These are phyloP conservation scores for Neocucurbitaria cava DNA, from an alignment of 2,329 filamentous ascomycete genomes.

Conservation along the genomic window DNA sequence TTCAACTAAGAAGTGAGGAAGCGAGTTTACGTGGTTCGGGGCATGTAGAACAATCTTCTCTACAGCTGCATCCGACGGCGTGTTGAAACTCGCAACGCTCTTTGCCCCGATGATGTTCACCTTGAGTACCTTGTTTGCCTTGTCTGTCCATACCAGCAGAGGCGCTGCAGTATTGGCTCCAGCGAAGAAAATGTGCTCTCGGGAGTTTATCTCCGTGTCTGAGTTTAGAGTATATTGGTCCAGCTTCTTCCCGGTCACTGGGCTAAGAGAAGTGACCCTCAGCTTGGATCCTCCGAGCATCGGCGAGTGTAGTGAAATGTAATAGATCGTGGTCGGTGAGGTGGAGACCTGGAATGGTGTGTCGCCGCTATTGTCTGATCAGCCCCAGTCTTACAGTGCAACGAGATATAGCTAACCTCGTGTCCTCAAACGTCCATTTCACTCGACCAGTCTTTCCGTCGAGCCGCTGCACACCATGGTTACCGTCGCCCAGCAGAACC, in stretches of 20 bases:
- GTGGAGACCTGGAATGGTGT: conserved; percentile 76
- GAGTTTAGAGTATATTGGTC: conserved; percentile 76
- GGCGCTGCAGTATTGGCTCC: conserved; percentile 78
- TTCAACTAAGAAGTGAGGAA: conserved; percentile 85
- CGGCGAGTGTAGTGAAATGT: conserved; percentile 75
- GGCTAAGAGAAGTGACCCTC: conserved; percentile 77
- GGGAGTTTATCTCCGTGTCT: conserved; percentile 73
- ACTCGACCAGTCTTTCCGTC: conserved; percentile 74
- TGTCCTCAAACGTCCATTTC: conserved; percentile 79
- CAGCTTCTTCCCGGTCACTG: conserved; percentile 72
- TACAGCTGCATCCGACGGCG: conserved; percentile 49
- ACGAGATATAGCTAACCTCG: conserved; percentile 50
- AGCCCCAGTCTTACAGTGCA: conserved; percentile 6
- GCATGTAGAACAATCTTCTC: conserved; percentile 72
- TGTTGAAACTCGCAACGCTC: conserved; percentile 51
- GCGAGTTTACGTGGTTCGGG: conserved; percentile 72
- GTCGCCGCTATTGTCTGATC: conserved; percentile 63
- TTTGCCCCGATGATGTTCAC: conserved; percentile 71
- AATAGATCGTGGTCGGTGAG: conserved; percentile 73
- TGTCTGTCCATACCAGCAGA: conserved; percentile 77
- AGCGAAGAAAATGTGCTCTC: conserved; percentile 73
- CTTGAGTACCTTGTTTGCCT: conserved; percentile 66
- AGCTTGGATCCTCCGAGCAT: conserved; percentile 73
- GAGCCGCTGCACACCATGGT: conserved; percentile 71
- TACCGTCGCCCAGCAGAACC: conserved; percentile 67